Evolutionary conservation across 2,329 filamentous ascomycete species (phyloP).

Genomic region (Aschersonia sp.): DNA sequence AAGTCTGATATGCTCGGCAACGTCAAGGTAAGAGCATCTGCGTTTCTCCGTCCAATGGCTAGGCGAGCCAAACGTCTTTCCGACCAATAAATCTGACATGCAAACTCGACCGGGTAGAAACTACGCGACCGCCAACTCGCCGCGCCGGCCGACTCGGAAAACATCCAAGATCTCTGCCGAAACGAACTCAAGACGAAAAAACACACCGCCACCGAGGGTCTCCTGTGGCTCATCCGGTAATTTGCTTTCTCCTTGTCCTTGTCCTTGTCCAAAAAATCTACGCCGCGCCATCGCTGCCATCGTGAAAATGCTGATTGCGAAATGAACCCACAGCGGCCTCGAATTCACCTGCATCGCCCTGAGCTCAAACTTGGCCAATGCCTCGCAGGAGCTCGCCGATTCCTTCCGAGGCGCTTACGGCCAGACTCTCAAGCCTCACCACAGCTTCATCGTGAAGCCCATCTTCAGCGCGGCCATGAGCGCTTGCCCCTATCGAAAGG

Average conservation of each 20-base stretch:
- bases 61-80: not conserved
- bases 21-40: slow-evolving; percentile 52
- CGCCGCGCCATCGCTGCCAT: not conserved
- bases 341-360: slow-evolving; percentile 87
- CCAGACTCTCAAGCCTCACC: slow-evolving; percentile 79
- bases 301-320: not conserved
- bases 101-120: slow-evolving; percentile 45
- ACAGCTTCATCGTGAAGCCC: slow-evolving; percentile 79
- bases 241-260: slow-evolving; percentile 7
- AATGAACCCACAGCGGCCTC: slow-evolving; percentile 50
- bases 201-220: slow-evolving; percentile 74
- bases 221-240: slow-evolving; percentile 82
- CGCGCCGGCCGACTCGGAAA: slow-evolving; percentile 65
- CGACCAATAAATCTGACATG: not conserved
- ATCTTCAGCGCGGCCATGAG: slow-evolving; percentile 89
- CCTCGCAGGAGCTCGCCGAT: slow-evolving; percentile 59
- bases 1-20: slow-evolving; percentile 88
- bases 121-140: slow-evolving; percentile 69
- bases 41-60: not conserved
- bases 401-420: slow-evolving; percentile 83
- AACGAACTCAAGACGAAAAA: slow-evolving; percentile 87
- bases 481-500: slow-evolving; percentile 81
- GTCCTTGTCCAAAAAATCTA: not conserved
- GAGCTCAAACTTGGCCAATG: slow-evolving; percentile 56
- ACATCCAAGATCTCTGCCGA: slow-evolving; percentile 67